Base-by-base conservation (phyloP, 1,284 basidiomycete species). In the Hymenochaete sp. region DNA sequence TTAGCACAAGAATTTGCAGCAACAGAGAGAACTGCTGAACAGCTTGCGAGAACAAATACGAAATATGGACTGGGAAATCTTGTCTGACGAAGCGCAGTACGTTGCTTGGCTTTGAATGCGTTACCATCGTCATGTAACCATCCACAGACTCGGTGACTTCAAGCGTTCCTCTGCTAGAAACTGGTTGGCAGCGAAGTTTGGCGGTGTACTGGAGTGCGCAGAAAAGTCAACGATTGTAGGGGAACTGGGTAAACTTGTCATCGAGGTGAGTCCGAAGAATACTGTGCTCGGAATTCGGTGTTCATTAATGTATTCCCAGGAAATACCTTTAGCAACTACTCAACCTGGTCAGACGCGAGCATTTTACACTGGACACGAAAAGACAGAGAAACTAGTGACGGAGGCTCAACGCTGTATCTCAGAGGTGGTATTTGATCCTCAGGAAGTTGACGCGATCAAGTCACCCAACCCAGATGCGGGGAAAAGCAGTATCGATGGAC, bases 101-200 rank as follows among this genome's bases (percentile, higher is more conserved):
- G 44, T 38, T 18, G 10, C 14, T 7, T 19, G n/a, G 3, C 26
- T 26, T 27, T 22, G 10, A 19, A n/a, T n/a, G 19, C 18, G 11
- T n/a, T 9, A n/a, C 28, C 3, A 19, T 9, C 18, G 22, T 28
- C 13, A 31, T 33, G 38, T 28, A 11, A 16, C 10, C 13, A 16
- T 11, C 10, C 38, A 9, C 16, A 73, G 74, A 27, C 59, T 96
- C 6, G 78, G 86, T 1, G 93, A 96, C 60, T 90, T 84, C 60
- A 97, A 96, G 67, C 75, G 93, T 19, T 62, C 70, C 1, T 74
- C 73, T 16, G 70, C 78, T 3, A 79, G 76, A 52, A 72, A 77
- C 46, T 89, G 84, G 62, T 77, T 96, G 71, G 77, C 78, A 1
- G 67, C 89, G 58, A 95, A 95, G 67, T 93, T 93, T 58, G 91